These are phyloP conservation scores for Climacium dendroides DNA, from an alignment of 225 moss, liverwort and hornwort genomes.

Conservation along the genomic window DNA sequence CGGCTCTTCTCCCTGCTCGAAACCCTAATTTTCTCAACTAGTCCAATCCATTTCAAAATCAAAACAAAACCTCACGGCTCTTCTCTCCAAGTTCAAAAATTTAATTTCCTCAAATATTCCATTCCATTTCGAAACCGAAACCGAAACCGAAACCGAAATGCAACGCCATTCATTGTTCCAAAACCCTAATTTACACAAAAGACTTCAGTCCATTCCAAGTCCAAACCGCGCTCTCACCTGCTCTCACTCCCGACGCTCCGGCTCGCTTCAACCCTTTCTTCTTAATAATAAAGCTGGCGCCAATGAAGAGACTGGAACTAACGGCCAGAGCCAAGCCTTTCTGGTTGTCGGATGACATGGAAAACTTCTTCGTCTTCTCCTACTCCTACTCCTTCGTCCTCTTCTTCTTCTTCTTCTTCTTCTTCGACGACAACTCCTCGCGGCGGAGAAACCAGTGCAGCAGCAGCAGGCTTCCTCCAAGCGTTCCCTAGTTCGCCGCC, in stretches of 20 bases:
- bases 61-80: neutral
- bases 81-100: no score
- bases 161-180: neutral
- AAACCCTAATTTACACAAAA: neutral
- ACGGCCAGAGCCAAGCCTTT: constrained; percentile 95
- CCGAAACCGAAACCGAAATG: neutral
- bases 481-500: neutral
- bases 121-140: neutral
- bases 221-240: constrained; percentile 24
- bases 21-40: neutral
- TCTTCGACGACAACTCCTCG: neutral
- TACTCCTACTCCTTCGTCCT: no score
- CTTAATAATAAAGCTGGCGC: constrained; percentile 95
- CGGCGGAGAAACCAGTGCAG: neutral
- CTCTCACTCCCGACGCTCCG: constrained; percentile 77
- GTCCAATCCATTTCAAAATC: neutral
- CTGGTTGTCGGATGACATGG: constrained; percentile 87
- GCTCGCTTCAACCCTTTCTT: constrained; percentile 97
- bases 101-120: neutral
- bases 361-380: neutral
- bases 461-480: neutral
- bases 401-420: neutral
- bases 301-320: constrained; percentile 96
- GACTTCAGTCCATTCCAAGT: neutral
- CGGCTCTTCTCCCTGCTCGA: neutral